A percentile compares a stretch with the other conserved stretches of the same genome.
Evolutionary conservation across 148 eudicot species (phyloP).

Genomic region (Rhododendron ovatum): DNA sequence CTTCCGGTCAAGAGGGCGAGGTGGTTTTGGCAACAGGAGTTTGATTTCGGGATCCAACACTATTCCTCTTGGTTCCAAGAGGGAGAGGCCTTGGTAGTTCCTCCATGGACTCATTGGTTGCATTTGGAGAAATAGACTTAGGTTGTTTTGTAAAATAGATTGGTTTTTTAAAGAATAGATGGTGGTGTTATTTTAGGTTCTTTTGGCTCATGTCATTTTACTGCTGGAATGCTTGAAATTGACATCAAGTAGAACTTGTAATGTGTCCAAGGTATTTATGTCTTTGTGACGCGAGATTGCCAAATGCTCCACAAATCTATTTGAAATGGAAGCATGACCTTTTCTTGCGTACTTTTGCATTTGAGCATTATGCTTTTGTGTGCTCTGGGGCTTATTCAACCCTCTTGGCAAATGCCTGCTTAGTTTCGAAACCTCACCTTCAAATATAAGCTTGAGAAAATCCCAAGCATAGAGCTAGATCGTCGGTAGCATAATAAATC

Average conservation of each 20-base stretch:
- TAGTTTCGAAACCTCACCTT: too few species aligned
- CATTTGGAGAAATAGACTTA: not conserved
- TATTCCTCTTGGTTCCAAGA: conserved; percentile 36
- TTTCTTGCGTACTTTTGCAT: not conserved
- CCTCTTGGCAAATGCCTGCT: not conserved
- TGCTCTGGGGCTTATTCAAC: not conserved
- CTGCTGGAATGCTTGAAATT: not conserved
- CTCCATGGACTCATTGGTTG: not conserved
- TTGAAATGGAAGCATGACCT: not conserved
- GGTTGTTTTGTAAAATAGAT: not conserved
- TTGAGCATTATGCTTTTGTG: not conserved
- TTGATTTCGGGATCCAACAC: conserved; percentile 63
- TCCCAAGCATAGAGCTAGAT: too few species aligned
- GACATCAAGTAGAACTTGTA: not conserved
- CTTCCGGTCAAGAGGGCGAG: conserved; percentile 84
- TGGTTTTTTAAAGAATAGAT: not conserved
- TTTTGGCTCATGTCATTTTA: not conserved
- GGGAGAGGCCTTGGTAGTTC: conserved; percentile 55
- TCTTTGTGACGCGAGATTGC: not conserved
- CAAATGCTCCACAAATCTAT: not conserved
- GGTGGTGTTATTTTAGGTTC: not conserved
- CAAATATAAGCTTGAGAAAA: too few species aligned
- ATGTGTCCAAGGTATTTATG: not conserved
- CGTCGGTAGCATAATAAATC: too few species aligned
- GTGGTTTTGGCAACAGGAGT: conserved; percentile 76